These are phyloP conservation scores for Hypoxylon sp. DNA, from an alignment of 2,329 filamentous ascomycete genomes.

Conservation along the genomic window DNA sequence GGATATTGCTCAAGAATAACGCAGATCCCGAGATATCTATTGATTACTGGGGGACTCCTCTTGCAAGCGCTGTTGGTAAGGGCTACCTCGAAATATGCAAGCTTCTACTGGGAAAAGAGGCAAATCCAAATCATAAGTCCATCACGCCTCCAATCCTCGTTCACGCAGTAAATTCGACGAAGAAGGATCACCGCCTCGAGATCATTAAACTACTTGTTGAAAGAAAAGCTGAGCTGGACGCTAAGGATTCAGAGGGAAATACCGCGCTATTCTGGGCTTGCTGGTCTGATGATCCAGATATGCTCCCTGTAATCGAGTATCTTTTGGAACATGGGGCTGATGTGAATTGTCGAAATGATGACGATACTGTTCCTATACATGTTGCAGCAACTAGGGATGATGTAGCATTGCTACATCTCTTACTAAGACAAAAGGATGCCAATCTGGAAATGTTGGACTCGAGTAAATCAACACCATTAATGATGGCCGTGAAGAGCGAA, in stretches of 20 bases:
- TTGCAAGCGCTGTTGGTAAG: conserved; percentile 7
- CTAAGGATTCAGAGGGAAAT: background rate
- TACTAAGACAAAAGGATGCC: background rate
- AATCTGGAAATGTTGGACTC: background rate
- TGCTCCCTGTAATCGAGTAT: conserved; percentile 1
- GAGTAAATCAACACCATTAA: background rate
- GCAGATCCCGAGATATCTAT: background rate
- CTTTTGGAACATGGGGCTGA: conserved; percentile 9
- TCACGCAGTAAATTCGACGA: background rate
- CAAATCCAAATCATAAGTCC: background rate
- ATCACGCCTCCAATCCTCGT: conserved; percentile 6
- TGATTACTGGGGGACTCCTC: conserved; percentile 2
- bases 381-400: conserved; percentile 4
- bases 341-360: conserved; percentile 4
- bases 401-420: background rate
- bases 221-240: background rate
- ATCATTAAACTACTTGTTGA: conserved; percentile 6
- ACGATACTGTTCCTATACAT: conserved; percentile 1
- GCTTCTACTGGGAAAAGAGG: background rate
- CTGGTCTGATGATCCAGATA: conserved; percentile 6
- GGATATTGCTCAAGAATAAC: background rate
- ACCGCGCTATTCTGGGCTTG: conserved; percentile 8
- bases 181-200: background rate
- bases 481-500: background rate
- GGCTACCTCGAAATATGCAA: conserved; percentile 21